Base-by-base conservation (phyloP, 2,329 filamentous ascomycete genomes). In the Pseudogymnoascus sp. region DNA sequence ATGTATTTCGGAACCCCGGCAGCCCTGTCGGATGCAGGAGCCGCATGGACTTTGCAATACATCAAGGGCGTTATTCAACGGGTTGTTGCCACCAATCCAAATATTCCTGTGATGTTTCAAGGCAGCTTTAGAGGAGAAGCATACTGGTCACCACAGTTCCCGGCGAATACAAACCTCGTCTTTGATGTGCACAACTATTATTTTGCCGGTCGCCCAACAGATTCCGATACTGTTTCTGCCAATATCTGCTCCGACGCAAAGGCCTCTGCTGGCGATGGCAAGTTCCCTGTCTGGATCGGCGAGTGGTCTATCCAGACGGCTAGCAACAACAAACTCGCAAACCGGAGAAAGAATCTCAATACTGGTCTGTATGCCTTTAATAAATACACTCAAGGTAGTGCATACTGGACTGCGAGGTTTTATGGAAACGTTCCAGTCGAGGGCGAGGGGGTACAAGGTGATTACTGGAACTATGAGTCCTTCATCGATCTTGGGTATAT, bases 51-150 rank as follows among this genome's bases (percentile, higher is more conserved):
- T 5, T 66, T 69, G 34, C 72, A 68, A 6, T 76, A 76, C 67
- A 70, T 75, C 50, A 66, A 72, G 28, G 72, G 70, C 34, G 69
- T 70, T 16, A 56, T 74, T 40, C 37, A 67, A 16, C 65, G 66
- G 12, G 66, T 72, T 25, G 66, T 64, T 72, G 23, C 66, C 64
- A 12, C 68, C 68, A 25, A 66, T 70, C 61, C 74, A 73, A 68
- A 64, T 64, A 73, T 75, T 38, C 73, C 73, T 14, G 61, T 74
- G 11, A 74, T 75, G 71, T 64, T 75, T 4, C 73, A 75, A 65
- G 73, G 70, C 61, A 65, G 64, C 61, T 75, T 74, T 68, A 64
- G 66, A 46, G 65, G 66, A 34, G 71, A 64, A 23, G 31, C 62
- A 25, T 73, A 66, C 67, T 74, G 73, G 73, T 66, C 69, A 0